Evolutionary conservation across 257 asterid genomes (phyloP).

Genomic region (Solanum okadae): DNA sequence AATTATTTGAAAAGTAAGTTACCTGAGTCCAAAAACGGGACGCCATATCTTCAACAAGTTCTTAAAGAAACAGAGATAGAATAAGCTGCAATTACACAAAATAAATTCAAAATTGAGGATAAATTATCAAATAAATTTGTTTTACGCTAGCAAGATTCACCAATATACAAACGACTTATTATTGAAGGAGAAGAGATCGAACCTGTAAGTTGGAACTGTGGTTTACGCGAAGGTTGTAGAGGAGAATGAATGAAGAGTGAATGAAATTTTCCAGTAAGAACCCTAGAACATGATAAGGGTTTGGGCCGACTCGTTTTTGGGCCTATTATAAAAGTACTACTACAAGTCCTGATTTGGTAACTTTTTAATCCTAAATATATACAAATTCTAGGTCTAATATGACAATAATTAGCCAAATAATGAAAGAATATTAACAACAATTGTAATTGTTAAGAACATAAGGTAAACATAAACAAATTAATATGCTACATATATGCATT

Average conservation of each 20-base stretch:
- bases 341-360: neutral
- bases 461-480: neutral
- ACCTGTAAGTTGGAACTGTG: neutral
- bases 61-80: neutral
- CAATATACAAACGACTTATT: neutral
- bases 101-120: neutral
- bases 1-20: neutral
- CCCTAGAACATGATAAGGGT: neutral
- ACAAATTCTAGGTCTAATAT: neutral
- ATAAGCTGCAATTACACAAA: neutral
- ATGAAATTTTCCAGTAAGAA: neutral
- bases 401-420: neutral
- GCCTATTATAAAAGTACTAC: neutral
- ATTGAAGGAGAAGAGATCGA: neutral
- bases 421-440: no score
- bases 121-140: neutral
- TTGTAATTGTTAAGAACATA: no score
- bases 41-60: constrained; percentile 17
- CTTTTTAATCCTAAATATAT: neutral
- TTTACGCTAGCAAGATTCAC: neutral
- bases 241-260: neutral
- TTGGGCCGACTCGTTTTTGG: neutral
- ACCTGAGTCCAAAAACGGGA: constrained; percentile 68
- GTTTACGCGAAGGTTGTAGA: neutral
- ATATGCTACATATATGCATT: no score